Percentiles rank a stretch among this genome's conserved stretches.
phyloP scores from a whole-genome alignment of 2,329 filamentous ascomycete genomes.

The Akanthomyces uredinophilus region DNA sequence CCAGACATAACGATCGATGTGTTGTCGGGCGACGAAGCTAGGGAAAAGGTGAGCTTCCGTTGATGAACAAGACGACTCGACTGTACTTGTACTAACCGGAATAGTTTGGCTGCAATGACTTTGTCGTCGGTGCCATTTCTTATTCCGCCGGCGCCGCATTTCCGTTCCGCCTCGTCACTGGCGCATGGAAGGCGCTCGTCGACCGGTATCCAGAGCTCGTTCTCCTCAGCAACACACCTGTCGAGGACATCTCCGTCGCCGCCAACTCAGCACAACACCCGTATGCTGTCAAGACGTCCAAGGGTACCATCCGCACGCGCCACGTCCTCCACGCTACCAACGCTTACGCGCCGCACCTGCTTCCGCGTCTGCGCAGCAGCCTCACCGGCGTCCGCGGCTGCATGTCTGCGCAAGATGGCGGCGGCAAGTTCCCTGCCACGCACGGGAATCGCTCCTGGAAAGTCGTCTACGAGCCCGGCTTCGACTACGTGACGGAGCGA shows the following conservation, averaged over 20 bases:
- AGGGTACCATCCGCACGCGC: constrained; percentile 39
- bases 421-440: constrained; percentile 26
- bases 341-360: constrained; percentile 44
- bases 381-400: constrained; percentile 42
- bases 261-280: constrained; percentile 19
- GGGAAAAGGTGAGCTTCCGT: constrained; percentile 22
- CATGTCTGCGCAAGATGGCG: constrained; percentile 46
- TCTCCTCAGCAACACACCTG: constrained; percentile 36
- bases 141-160: constrained; percentile 45
- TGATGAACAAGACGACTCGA: too few relatives aligned
- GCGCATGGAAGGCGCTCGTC: constrained; percentile 39
- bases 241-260: constrained; percentile 17
- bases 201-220: constrained; percentile 28
- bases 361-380: constrained; percentile 43
- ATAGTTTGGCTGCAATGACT: constrained; percentile 31
- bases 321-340: constrained; percentile 57
- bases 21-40: constrained; percentile 31
- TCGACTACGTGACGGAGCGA: constrained; percentile 49
- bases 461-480: constrained; percentile 40
- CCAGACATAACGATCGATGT: constrained; percentile 34
- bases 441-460: constrained; percentile 44
- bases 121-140: constrained; percentile 37
- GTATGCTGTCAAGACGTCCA: constrained; percentile 40
- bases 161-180: constrained; percentile 45
- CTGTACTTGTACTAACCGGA: neutral